These are phyloP conservation scores for Fusarium cyanostomum DNA, from an alignment of 2,329 filamentous ascomycete genomes.

Conservation along the genomic window DNA sequence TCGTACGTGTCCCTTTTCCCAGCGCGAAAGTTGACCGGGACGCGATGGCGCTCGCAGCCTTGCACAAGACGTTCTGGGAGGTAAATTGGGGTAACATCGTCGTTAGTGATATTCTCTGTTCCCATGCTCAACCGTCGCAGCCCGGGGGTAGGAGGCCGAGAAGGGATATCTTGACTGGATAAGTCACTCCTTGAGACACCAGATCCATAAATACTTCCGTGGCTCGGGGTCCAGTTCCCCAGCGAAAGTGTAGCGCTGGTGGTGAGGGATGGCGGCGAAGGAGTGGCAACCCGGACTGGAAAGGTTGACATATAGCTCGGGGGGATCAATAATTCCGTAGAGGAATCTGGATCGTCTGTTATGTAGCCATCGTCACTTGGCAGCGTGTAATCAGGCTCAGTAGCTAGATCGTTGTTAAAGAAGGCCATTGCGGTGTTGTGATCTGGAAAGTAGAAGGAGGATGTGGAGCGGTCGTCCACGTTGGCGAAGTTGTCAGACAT, in stretches of 20 bases:
- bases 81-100: not conserved
- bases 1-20: not conserved
- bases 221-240: not conserved
- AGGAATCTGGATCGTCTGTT: not conserved
- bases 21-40: not conserved
- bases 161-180: not conserved
- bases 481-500: not conserved
- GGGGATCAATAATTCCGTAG: not conserved
- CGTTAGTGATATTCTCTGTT: not conserved
- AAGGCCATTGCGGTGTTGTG: not conserved
- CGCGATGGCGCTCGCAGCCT: not conserved
- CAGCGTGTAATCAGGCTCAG: not conserved
- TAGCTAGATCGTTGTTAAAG: conserved; percentile 22
- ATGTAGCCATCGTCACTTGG: conserved; percentile 5
- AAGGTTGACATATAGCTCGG: conserved; percentile 1
- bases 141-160: not conserved
- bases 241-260: not conserved
- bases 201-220: not conserved
- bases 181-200: not conserved
- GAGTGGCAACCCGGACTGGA: not conserved
- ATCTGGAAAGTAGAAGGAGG: conserved; percentile 11
- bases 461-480: not conserved
- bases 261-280: not conserved
- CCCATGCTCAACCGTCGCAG: not conserved
- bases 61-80: not conserved